Conservation (phyloP, 768 basidiomycete genomes). For the Hygrocybe coccinea region DNA sequence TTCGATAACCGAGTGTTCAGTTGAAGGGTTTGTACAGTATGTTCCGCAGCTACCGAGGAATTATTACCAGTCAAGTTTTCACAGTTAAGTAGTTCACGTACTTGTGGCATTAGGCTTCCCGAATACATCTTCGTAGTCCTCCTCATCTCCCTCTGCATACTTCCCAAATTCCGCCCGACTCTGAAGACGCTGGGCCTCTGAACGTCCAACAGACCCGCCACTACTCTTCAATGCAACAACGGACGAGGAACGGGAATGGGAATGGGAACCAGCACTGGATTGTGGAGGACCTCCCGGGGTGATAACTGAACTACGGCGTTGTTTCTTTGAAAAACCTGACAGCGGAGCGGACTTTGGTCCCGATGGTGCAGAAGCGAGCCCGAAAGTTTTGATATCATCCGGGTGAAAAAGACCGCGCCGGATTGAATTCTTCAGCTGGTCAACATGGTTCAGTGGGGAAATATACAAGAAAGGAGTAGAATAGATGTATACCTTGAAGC, state of each 20-base stretch:
- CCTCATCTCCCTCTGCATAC: constrained; percentile 81
- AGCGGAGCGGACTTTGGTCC: constrained; percentile 67
- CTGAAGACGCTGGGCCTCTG: constrained; percentile 53
- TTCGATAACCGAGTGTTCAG: constrained; percentile 83
- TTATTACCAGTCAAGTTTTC: constrained; percentile 1
- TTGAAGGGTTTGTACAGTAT: constrained; percentile 69
- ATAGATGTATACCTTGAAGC: constrained; percentile 61
- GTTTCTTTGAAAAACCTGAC: constrained; percentile 47
- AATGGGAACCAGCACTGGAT: constrained; percentile 14
- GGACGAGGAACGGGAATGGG: constrained; percentile 59
- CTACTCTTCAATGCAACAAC: constrained; percentile 39
- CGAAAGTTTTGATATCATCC: constrained; percentile 79
- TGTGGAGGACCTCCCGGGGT: constrained; percentile 25
- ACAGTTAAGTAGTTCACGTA: constrained; percentile 33
- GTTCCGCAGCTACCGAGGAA: constrained; percentile 44
- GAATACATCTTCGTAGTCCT: constrained; percentile 96
- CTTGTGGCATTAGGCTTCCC: constrained; percentile 66
- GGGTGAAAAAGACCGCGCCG: constrained; percentile 83
- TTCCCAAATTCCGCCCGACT: constrained; percentile 70
- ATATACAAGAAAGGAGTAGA: not conserved
- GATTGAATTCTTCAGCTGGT: constrained; percentile 62
- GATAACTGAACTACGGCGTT: constrained; percentile 49
- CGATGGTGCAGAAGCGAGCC: constrained; percentile 46
- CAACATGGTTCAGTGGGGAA: not conserved
- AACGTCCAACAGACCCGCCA: constrained; percentile 57